phyloP scores from a whole-genome alignment of 2,329 filamentous ascomycete species.

The Cytospora piceicola region DNA sequence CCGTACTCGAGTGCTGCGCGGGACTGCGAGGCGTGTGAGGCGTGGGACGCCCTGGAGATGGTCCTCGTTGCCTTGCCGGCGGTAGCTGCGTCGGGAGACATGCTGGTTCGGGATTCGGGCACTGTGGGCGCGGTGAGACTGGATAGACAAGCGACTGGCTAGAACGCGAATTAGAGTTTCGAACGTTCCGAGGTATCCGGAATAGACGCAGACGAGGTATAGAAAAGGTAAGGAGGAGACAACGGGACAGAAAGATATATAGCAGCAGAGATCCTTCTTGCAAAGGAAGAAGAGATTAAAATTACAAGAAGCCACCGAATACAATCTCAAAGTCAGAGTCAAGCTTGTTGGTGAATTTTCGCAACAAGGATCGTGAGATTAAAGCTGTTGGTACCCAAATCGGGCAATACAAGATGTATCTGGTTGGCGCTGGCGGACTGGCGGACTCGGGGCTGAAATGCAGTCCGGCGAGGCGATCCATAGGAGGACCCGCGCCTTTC shows the following conservation, averaged over 20 bases:
- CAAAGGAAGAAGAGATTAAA: no score
- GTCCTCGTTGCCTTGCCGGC: constrained; percentile 19
- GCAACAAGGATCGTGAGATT: background rate
- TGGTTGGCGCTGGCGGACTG: background rate
- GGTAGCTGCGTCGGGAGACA: constrained; percentile 19
- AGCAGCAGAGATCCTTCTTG: background rate
- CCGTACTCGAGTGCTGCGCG: constrained; percentile 43
- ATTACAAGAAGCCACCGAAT: background rate
- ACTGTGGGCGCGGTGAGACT: background rate
- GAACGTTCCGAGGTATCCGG: constrained; percentile 17
- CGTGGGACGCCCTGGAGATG: constrained; percentile 17
- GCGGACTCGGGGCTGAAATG: background rate
- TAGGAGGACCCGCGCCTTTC: background rate
- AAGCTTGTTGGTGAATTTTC: background rate
- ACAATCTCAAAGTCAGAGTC: background rate
- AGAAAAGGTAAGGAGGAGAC: background rate
- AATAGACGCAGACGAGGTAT: background rate
- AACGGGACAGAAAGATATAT: no score
- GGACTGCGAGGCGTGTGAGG: constrained; percentile 25
- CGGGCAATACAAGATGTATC: background rate
- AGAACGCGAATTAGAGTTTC: constrained; percentile 10
- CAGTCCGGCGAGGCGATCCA: background rate
- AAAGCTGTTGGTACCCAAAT: background rate
- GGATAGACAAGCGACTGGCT: background rate
- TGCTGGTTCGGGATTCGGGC: background rate